phyloP scores from a whole-genome alignment of 805 yeast genomes.

The Candida ficus region DNA sequence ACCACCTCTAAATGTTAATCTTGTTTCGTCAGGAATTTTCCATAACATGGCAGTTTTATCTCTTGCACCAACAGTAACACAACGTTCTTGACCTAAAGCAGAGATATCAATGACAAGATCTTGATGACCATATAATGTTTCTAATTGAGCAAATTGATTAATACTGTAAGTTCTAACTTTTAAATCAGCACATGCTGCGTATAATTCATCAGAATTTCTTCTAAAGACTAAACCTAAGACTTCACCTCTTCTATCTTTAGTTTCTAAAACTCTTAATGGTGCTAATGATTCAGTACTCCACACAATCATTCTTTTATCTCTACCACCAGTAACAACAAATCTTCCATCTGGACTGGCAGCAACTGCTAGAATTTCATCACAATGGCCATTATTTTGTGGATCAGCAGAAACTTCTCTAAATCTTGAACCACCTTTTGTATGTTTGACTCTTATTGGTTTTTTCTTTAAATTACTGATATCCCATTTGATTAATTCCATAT shows the following conservation, averaged over 20 bases:
- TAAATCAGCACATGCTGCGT: conserved; percentile 89
- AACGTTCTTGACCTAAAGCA: conserved; percentile 80
- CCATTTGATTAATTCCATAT: conserved; percentile 77
- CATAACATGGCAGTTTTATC: conserved; percentile 94
- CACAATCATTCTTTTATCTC: conserved; percentile 71
- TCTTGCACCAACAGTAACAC: conserved; percentile 93
- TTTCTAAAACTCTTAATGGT: conserved; percentile 71
- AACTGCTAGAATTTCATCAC: conserved; percentile 67
- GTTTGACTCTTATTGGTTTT: conserved; percentile 63
- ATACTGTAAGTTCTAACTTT: conserved; percentile 83
- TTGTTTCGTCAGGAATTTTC: conserved; percentile 94
- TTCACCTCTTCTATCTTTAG: conserved; percentile 64
- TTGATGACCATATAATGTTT: conserved; percentile 92
- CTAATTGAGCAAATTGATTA: conserved; percentile 83
- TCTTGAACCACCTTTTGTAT: conserved; percentile 56
- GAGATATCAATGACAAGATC: conserved; percentile 79
- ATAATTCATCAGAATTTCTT: conserved; percentile 75
- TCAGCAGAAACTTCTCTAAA: conserved; percentile 36
- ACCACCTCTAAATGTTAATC: conserved; percentile 91
- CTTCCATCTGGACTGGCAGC: conserved; percentile 87
- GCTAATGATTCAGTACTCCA: conserved; percentile 82
- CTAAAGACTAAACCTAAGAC: conserved; percentile 75
- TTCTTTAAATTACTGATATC: conserved; percentile 48
- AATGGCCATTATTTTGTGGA: conserved; percentile 64
- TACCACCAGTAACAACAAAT: conserved; percentile 87